Base-by-base conservation (phyloP, 495 filamentous ascomycete species). In the Penicillium cosmopolitanum region DNA sequence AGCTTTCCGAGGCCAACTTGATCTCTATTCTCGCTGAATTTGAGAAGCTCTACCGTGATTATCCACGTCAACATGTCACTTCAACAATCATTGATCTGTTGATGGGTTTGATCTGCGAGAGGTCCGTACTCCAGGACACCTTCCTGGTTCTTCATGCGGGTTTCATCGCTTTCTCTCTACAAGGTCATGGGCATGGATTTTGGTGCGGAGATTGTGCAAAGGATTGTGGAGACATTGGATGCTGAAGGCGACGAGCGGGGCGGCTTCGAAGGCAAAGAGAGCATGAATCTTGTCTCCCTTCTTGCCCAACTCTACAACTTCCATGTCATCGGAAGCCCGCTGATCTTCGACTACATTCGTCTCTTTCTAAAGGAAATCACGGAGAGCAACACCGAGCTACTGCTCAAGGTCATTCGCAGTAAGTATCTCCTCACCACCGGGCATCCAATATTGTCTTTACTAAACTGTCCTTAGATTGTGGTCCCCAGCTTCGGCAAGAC, bases 291-390 rank as follows among this genome's bases (percentile, higher is more conserved):
- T 43, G 85, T 96, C 23, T 89, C 89, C 18, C 82, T 98, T 38
- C 75, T 97, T n/a, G 85, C 91, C 0, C 85, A 93, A 62, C 78
- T 98, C 5, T 98, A 98, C 74, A 94, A 88, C 60, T 95, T 98
- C 69, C 90, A 96, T 61, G 81, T 97, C 11, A 82, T 97, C 50
- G 88, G 91, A 28, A 87, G 86, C 60, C 87, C 86, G 36, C 75
- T 98, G 23, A 81, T 97, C 11, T 98, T 96, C 66, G 95, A 97
- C 68, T 96, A 93, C 61, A 85, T 97, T 62, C 88, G 88, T 23
- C 64, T 90, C 4, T 93, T 95, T 52, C 72, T 98, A 13, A 71
- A 76, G 21, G 82, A 88, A 2, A 81, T 97, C 13, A 91, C 89
- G 0, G 95, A 98, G 69, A 74, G 87, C n/a, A 96, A 96, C 68